Percentiles rank a stretch among this genome's conserved stretches.
Conservation (phyloP, 2,329 filamentous ascomycete species). For the Dothidotthia symphoricarpi region DNA sequence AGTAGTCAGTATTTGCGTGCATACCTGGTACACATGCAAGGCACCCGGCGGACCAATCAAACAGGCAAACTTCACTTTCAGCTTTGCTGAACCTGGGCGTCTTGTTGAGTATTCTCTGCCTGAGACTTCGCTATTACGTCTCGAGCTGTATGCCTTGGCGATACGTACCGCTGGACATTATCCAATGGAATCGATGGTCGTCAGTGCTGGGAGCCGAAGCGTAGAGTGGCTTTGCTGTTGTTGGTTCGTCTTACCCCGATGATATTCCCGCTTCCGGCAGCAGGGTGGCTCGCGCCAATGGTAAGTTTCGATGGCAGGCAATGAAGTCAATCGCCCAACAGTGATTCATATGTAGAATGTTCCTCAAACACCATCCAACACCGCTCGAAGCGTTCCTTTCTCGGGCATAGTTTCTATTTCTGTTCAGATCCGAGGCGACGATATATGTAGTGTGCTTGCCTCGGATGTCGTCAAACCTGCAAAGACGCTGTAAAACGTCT, state of each 20-base stretch:
- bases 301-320: too few relatives aligned
- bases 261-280: neutral
- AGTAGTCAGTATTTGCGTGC: constrained; percentile 30
- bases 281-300: neutral
- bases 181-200: constrained; percentile 18
- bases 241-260: neutral
- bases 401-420: neutral
- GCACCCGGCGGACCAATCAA: constrained; percentile 33
- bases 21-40: constrained; percentile 35
- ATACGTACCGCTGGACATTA: constrained; percentile 14
- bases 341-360: too few relatives aligned
- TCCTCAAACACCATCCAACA: neutral
- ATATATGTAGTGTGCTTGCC: constrained; percentile 10
- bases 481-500: constrained; percentile 27
- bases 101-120: constrained; percentile 22
- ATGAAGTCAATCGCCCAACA: too few relatives aligned
- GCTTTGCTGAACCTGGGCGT: constrained; percentile 19
- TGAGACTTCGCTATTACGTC: constrained; percentile 19
- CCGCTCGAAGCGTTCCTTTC: neutral
- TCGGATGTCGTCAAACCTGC: constrained; percentile 17
- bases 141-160: constrained; percentile 14
- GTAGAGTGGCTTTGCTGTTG: constrained; percentile 9
- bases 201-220: constrained; percentile 12
- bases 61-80: constrained; percentile 19
- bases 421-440: constrained; percentile 4